These are phyloP conservation scores for Cymbidium sinense DNA, from an alignment of 106 monocot genomes.

Conservation along the genomic window DNA sequence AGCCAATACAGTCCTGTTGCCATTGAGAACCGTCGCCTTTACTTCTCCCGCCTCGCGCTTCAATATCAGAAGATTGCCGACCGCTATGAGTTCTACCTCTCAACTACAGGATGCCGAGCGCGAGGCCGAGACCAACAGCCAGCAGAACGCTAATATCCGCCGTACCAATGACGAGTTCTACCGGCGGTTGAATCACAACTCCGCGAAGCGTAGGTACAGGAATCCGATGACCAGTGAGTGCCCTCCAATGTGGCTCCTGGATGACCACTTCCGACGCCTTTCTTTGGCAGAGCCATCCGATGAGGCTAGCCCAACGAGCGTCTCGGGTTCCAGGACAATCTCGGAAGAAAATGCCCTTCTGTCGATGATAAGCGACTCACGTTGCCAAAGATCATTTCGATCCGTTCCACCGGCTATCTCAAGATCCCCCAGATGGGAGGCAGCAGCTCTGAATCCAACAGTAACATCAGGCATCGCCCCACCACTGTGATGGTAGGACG, in stretches of 20 bases:
- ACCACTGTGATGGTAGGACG: constrained; percentile 16
- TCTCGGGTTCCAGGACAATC: constrained; percentile 20
- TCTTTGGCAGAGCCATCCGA: constrained; percentile 11
- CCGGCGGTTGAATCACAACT: constrained; percentile 23
- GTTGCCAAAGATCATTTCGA: constrained; percentile 82
- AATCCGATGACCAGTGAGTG: neutral
- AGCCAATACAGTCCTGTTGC: neutral
- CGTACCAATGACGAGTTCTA: constrained; percentile 56
- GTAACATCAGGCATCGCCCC: constrained; percentile 21
- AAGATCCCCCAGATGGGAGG: constrained; percentile 30
- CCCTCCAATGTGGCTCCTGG: constrained; percentile 14
- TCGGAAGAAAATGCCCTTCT: neutral
- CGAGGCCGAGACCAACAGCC: constrained; percentile 54
- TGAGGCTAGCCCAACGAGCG: constrained; percentile 47
- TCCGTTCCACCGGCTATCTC: constrained; percentile 70
- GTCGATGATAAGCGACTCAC: constrained; percentile 10
- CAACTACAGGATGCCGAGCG: constrained; percentile 56
- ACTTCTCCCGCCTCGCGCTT: constrained; percentile 57
- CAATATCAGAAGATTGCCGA: constrained; percentile 55
- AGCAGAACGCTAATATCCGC: constrained; percentile 72
- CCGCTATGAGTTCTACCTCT: constrained; percentile 64
- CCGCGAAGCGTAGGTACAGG: constrained; percentile 7
- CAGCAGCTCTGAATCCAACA: neutral
- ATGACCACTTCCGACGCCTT: constrained; percentile 43
- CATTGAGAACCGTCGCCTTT: constrained; percentile 33